Percentiles rank a stretch among this genome's conserved stretches.
Evolutionary conservation across 176 grass and related monocot species (phyloP).

Genomic region (Hyparrhenia diplandra): DNA sequence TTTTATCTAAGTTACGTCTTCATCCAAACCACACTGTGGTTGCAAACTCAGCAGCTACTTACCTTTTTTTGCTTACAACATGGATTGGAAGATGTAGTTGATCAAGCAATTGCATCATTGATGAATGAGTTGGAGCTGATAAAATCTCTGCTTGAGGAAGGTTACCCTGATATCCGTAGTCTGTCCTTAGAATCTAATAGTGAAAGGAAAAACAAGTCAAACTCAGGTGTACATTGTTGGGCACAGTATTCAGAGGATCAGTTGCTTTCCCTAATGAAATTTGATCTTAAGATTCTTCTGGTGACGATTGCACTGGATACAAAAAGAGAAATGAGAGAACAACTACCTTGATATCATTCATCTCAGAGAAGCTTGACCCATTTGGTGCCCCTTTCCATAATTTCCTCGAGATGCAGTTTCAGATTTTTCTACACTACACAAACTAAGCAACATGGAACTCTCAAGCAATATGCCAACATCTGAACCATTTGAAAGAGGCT

Average conservation of each 20-base stretch:
- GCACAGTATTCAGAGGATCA: conserved; percentile 61
- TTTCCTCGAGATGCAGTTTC: conserved; percentile 77
- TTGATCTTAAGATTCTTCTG: conserved; percentile 81
- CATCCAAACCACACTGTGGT: conserved; percentile 81
- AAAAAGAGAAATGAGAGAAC: conserved; percentile 53
- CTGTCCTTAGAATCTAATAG: conserved; percentile 31
- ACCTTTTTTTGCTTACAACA: conserved; percentile 90
- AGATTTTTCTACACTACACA: conserved; percentile 79
- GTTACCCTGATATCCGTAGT: conserved; percentile 39
- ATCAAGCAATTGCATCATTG: conserved; percentile 61
- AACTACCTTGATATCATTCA: conserved; percentile 58
- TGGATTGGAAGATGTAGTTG: conserved; percentile 58
- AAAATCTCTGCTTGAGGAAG: conserved; percentile 60
- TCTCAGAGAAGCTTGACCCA: conserved; percentile 72
- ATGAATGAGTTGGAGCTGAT: conserved; percentile 73
- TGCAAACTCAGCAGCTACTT: conserved; percentile 57
- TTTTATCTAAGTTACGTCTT: conserved; percentile 71
- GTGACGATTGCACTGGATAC: conserved; percentile 46
- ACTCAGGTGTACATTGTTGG: conserved; percentile 17
- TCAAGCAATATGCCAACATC: conserved; percentile 49
- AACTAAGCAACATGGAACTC: conserved; percentile 62
- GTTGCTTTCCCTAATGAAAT: conserved; percentile 82
- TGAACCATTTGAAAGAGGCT: conserved; percentile 33
- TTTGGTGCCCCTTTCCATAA: conserved; percentile 57
- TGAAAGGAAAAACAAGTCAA: conserved; percentile 21